A percentile compares a stretch with the other conserved stretches of the same genome.
phyloP scores from a whole-genome alignment of 2,329 filamentous ascomycete genomes.

The Fusarium sp. region DNA sequence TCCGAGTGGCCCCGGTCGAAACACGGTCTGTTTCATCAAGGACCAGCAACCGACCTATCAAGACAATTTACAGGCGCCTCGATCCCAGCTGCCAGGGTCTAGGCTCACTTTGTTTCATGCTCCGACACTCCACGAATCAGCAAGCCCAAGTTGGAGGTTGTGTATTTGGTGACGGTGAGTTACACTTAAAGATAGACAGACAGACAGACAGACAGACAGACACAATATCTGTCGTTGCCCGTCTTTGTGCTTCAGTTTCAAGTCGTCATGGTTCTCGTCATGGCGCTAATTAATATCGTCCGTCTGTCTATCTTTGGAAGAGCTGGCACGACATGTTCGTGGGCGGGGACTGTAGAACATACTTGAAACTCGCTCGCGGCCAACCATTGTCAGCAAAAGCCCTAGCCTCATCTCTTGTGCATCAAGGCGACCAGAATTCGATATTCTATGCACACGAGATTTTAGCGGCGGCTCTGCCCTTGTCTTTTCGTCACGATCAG shows the following conservation, averaged over 20 bases:
- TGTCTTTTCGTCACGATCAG: slow-evolving; percentile 32
- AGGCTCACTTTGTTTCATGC: slow-evolving; percentile 42
- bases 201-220: no score
- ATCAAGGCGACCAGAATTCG: slow-evolving; percentile 13
- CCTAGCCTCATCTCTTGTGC: slow-evolving; percentile 31
- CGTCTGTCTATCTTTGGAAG: slow-evolving; percentile 4
- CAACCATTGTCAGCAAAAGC: slow-evolving; percentile 11
- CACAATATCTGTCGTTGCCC: slow-evolving; percentile 13
- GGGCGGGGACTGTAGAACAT: slow-evolving; percentile 1
- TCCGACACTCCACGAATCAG: slow-evolving; percentile 38
- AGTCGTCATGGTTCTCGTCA: not conserved
- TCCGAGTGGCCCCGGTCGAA: slow-evolving; percentile 40
- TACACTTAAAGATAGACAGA: not conserved
- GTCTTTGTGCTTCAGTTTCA: slow-evolving; percentile 23
- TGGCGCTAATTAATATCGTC: not conserved
- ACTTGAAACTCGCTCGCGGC: slow-evolving; percentile 12
- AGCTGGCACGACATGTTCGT: not conserved
- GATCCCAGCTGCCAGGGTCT: slow-evolving; percentile 38
- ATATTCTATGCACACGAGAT: slow-evolving; percentile 7
- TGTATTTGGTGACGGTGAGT: not conserved
- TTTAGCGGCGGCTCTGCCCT: slow-evolving; percentile 34
- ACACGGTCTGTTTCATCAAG: slow-evolving; percentile 43
- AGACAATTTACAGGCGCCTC: slow-evolving; percentile 34
- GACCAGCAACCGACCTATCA: slow-evolving; percentile 40
- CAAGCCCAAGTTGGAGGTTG: not conserved